These are phyloP conservation scores for Ilyonectria mors-panacis DNA, from an alignment of 2,329 filamentous ascomycete genomes.

Conservation along the genomic window DNA sequence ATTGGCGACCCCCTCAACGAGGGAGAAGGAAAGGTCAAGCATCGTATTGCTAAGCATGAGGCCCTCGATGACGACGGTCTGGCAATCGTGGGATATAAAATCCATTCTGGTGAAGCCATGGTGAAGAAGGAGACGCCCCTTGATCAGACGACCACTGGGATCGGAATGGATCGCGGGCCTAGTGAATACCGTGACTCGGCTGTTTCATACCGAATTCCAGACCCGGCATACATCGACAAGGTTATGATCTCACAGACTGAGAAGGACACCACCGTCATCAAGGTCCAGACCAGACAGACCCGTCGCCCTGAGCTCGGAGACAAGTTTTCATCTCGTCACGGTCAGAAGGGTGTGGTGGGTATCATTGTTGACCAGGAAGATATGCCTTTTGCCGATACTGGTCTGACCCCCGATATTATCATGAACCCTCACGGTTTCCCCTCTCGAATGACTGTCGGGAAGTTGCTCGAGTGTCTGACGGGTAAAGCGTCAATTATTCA, in stretches of 20 bases:
- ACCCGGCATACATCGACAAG: conserved; percentile 94
- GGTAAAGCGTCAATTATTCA: conserved; percentile 93
- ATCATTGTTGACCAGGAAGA: conserved; percentile 98
- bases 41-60: conserved; percentile 76
- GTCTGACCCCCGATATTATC: conserved; percentile 97
- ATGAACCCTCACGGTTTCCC: conserved; percentile 99
- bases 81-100: conserved; percentile 85
- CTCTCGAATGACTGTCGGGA: conserved; percentile 99
- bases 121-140: conserved; percentile 90
- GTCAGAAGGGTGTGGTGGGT: conserved; percentile 97
- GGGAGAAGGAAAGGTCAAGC: conserved; percentile 73
- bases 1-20: conserved; percentile 71
- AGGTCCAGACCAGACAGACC: conserved; percentile 96
- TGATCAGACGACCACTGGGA: conserved; percentile 80
- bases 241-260: conserved; percentile 94
- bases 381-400: conserved; percentile 93
- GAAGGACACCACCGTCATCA: conserved; percentile 87
- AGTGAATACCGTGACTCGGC: conserved; percentile 78
- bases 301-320: conserved; percentile 94
- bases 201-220: conserved; percentile 85
- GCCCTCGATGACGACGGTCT: conserved; percentile 89
- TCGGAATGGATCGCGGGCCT: conserved; percentile 76
- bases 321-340: conserved; percentile 98
- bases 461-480: conserved; percentile 94
- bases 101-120: conserved; percentile 86